Evolutionary conservation across 306 rosid species (phyloP), one percentile per base, ranked within the genome.

Genomic region (Inga laurina): DNA sequence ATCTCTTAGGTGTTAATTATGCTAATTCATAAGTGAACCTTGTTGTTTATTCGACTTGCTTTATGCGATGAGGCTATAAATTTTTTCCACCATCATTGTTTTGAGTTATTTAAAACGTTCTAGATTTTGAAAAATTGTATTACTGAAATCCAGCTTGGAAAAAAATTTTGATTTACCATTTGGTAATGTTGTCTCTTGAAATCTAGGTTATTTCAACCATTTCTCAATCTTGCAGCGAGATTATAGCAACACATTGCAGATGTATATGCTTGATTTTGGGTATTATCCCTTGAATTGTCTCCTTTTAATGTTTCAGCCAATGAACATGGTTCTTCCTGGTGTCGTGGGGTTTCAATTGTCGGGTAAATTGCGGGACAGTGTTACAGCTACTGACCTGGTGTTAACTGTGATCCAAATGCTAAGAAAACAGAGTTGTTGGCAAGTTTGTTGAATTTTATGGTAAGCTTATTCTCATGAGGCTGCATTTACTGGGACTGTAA

Each of bases 281-380:
- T 18, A 6, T 52, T 52, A 52, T 18, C 59, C 3, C n/a, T 52
- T 52, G 10, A 52, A 52, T 52, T 52, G 64, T n/a, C 11, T 57
- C 64, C n/a, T 57, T 19, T 56, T 18, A 16, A 57, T 21, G 64
- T 57, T 57, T n/a, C 75, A 70, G 75, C 52, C 51, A 5, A 70
- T 70, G 75, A 70, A 34, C 52, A 70, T 70, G 75, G 52, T 70
- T 46, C 52, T 70, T 21, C 75, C 75, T 70, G 75, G 75, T 70
- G 75, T 70, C 4, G 75, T 70, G 51, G 54, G 75, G 4, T 43
- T 71, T 27, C 24, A 71, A 12, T 71, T 71, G 35, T 71, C 5
- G 15, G 75, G 75, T 6, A 43, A 71, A 44, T 12, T 72, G 37
- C 37, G 12, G 2, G 21, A 72, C 13, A 37, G 75, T 44, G 75